A percentile compares a stretch with the other conserved stretches of the same genome.
These are phyloP conservation scores for Lyophyllum atratum DNA, from an alignment of 768 basidiomycete genomes.

Conservation along the genomic window DNA sequence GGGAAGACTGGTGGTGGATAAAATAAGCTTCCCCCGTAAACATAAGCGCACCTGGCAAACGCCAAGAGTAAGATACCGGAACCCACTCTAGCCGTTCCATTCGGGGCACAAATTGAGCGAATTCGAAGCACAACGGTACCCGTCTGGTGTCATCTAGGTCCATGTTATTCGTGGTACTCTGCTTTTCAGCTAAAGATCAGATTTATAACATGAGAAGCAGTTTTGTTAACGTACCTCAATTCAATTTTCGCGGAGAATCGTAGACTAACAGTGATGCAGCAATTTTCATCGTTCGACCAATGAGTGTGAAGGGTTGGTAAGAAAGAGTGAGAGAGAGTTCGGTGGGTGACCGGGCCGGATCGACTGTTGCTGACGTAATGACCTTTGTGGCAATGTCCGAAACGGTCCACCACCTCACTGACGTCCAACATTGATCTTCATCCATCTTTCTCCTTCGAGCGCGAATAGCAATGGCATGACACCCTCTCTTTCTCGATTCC, in stretches of 20 bases:
- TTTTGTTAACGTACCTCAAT: not conserved
- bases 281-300: not conserved
- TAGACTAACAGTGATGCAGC: not conserved
- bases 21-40: conserved; percentile 8
- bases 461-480: not conserved
- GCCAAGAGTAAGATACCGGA: conserved; percentile 11
- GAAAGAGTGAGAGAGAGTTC: not conserved
- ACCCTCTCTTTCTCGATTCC: not conserved
- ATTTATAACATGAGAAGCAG: not conserved
- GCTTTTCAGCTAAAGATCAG: not conserved
- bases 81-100: conserved; percentile 14
- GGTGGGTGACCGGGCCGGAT: not conserved
- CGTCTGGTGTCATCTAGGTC: not conserved
- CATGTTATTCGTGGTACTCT: not conserved
- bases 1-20: conserved; percentile 10
- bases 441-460: conserved; percentile 18
- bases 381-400: not conserved
- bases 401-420: not conserved
- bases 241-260: not conserved
- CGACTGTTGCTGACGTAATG: not conserved
- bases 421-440: not conserved
- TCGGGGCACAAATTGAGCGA: conserved; percentile 11
- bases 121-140: conserved; percentile 1
- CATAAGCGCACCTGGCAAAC: conserved; percentile 6
- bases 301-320: not conserved